These are phyloP conservation scores for Hemerocallis citrina DNA, from an alignment of 106 monocot species.

Conservation along the genomic window DNA sequence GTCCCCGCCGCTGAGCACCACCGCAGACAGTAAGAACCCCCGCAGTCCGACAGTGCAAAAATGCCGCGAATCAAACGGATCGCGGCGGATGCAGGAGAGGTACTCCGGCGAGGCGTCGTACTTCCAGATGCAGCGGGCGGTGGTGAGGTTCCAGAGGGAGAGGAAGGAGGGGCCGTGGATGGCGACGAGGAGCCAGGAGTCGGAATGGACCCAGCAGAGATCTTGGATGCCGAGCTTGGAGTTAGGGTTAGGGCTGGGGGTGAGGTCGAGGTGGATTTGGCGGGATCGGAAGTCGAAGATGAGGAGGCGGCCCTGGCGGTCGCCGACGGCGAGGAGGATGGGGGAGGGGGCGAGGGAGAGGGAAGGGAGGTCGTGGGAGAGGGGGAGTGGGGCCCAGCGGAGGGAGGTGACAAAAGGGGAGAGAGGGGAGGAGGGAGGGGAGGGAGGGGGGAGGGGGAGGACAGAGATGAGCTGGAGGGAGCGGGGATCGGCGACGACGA, in stretches of 20 bases:
- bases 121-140: constrained; percentile 82
- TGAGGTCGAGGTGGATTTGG: constrained; percentile 46
- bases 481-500: constrained; percentile 62
- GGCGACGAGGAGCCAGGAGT: constrained; percentile 67
- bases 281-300: constrained; percentile 73
- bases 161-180: constrained; percentile 73
- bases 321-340: constrained; percentile 77
- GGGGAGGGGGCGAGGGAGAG: constrained; percentile 39
- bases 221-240: constrained; percentile 74
- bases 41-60: constrained; percentile 58
- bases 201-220: constrained; percentile 84
- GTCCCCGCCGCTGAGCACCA: constrained; percentile 21
- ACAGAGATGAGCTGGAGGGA: constrained; percentile 82
- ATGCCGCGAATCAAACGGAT: constrained; percentile 83
- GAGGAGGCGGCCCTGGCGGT: constrained; percentile 88
- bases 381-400: constrained; percentile 58
- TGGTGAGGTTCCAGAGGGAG: constrained; percentile 57
- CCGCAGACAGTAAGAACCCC: constrained; percentile 79
- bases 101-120: constrained; percentile 80
- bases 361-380: constrained; percentile 39
- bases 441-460: constrained; percentile 67
- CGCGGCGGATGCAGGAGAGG: constrained; percentile 82
- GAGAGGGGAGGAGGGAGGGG: constrained; percentile 7
- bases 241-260: constrained; percentile 51
- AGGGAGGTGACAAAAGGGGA: constrained; percentile 26